Conservation (phyloP, 2,329 filamentous ascomycete species). For the Elsinoe arachidis region DNA sequence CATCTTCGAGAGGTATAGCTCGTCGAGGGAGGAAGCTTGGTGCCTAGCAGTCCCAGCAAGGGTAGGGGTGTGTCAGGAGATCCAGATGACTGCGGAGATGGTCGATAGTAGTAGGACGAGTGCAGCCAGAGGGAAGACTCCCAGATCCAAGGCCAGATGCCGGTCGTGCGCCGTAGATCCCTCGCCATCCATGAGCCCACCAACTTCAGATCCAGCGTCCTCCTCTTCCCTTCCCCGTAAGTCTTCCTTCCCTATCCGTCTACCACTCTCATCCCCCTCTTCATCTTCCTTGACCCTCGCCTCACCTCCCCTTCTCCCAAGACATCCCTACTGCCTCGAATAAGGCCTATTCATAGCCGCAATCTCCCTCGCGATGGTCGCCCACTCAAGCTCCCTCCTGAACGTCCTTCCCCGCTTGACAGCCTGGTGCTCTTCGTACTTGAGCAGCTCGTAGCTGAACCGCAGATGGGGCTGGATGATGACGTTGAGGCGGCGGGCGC, state of each 20-base stretch:
- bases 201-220: neutral
- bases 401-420: constrained; percentile 45
- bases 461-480: constrained; percentile 95
- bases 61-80: no score
- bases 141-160: no score
- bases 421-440: constrained; percentile 81
- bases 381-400: constrained; percentile 83
- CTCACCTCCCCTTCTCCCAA: neutral
- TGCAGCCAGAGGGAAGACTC: no score
- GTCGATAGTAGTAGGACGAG: no score
- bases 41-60: no score
- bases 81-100: no score
- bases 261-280: neutral
- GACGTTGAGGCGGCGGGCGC: constrained; percentile 84
- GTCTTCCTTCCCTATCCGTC: neutral
- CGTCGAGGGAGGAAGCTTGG: no score
- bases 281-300: neutral
- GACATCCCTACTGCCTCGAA: constrained; percentile 46
- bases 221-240: neutral
- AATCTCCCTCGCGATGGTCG: constrained; percentile 77
- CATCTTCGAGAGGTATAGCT: no score
- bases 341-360: constrained; percentile 95
- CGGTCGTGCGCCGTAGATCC: no score
- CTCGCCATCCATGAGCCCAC: no score
- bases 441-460: constrained; percentile 83